Percentiles rank a stretch among this genome's conserved stretches.
These are phyloP conservation scores for Taphrina betulina DNA, from an alignment of 1,139 yeast species.

Conservation along the genomic window DNA sequence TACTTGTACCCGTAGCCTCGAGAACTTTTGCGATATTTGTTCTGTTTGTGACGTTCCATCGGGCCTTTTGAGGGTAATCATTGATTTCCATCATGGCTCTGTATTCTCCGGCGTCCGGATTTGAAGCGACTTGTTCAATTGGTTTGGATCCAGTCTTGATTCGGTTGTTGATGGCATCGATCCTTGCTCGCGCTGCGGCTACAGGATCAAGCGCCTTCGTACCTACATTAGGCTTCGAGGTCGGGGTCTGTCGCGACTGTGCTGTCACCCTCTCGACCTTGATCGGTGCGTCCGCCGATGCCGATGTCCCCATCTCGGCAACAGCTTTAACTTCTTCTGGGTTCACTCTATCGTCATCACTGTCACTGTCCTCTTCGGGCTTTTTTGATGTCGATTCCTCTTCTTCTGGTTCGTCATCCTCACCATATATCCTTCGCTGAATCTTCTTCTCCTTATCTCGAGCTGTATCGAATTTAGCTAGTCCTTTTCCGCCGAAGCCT, in stretches of 20 bases:
- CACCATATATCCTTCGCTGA: conserved; percentile 51
- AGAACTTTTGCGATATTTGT: conserved; percentile 64
- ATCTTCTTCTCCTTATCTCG: conserved; percentile 58
- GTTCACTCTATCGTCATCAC: conserved; percentile 32
- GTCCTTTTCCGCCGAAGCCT: conserved; percentile 94
- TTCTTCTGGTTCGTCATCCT: conserved; percentile 44
- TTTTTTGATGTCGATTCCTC: conserved; percentile 40
- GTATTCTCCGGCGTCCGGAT: conserved; percentile 63
- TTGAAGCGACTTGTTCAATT: conserved; percentile 48
- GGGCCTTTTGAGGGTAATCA: conserved; percentile 74
- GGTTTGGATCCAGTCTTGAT: conserved; percentile 40
- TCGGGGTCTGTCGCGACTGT: conserved; percentile 2
- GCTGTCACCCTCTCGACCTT: conserved; percentile 36
- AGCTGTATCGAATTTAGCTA: conserved; percentile 71
- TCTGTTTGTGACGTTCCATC: conserved; percentile 78
- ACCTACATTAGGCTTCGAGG: conserved; percentile 14
- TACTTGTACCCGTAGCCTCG: conserved; percentile 72
- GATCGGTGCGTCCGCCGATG: conserved; percentile 35
- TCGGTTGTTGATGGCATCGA: conserved; percentile 36
- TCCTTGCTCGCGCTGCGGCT: conserved; percentile 34
- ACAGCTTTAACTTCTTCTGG: conserved; percentile 37
- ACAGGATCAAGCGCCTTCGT: conserved; percentile 32
- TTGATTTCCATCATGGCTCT: conserved; percentile 75
- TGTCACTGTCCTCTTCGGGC: conserved; percentile 40
- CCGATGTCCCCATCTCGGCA: conserved; percentile 35